Base-by-base conservation (phyloP, 2,329 filamentous ascomycete genomes). In the Trichophyton benhamiae region DNA sequence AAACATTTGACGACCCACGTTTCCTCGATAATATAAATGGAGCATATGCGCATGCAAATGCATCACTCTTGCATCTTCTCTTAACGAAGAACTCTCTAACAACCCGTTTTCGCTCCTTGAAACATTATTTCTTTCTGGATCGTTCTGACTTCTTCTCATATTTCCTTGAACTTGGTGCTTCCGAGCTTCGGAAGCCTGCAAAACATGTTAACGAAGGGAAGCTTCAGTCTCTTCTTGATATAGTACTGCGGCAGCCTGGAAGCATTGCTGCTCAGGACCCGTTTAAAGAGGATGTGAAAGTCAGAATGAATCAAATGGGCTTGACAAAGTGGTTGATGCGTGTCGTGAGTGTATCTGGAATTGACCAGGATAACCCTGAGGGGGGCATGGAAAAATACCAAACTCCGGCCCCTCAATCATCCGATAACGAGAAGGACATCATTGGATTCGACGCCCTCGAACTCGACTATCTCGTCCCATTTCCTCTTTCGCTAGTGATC, bases 41-140 rank as follows among this genome's bases (percentile, higher is more conserved):
- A 60, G 94, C 94, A 2, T 99, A 99, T 69, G 91, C 92, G 0
- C 88, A 96, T 71, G 94, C 94, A 60, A 99, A 99, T 74, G 88
- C 91, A 62, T 96, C 92, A 6, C 80, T 99, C 22, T 86, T 99
- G 76, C 87, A 91, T 63, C 81, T 99, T 0, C 84, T 99, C 2
- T 81, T 99, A 46, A 97, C 92, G 0, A 94, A 94, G 5, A 94
- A 99, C 71, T 89, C 89, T 11, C 82, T 99, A 3, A 91, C 92
- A 0, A 87, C 89, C 30, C 84, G 94, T 42, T 81, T 99, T 61
- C 85, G 87, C 53, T 97, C 92, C 13, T 79, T 99, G 44, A 99
- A 99, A 73, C 94, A 99, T 75, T 99, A 99, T 77, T 99, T 97
- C 79, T 99, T 99, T 79, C 85, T 99, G 64, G 92, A 97, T 68